Base-by-base conservation (phyloP, 768 basidiomycete species). In the Boletus rubropictus region DNA sequence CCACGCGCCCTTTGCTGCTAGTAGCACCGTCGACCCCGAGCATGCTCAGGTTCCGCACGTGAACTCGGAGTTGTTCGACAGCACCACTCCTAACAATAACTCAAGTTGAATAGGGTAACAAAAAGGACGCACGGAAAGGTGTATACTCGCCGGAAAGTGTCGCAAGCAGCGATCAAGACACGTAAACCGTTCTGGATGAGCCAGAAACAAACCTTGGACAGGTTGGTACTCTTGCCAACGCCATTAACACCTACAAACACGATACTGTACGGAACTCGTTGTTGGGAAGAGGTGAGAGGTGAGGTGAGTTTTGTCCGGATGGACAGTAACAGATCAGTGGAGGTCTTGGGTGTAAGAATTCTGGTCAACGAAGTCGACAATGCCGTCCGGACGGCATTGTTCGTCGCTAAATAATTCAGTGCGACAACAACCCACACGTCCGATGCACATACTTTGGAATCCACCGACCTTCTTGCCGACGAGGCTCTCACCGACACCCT, bases 171-270 rank as follows among this genome's bases (percentile, higher is more conserved):
- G 57, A 99, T 98, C 54, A 99, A 74, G 33, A 99, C 95, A 33
- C 86, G 76, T 32, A 95, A 68, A 5, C 87, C 84, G 60, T 99
- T 99, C 68, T 99, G 96, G 44, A 99, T 84, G 32, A 99, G 74
- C 96, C 96, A 99, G 71, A 98, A 99, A 69, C 92, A 94, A 41
- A 99, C 95, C 72, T 99, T 99, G 35, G 87, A 89, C 34, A 99
- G 71, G 67, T 98, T 99, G 6, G 96, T 98, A 57, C 91, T 95
- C 73, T 99, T 99, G 27, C 96, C 96, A 21, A 99, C 96, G 21
- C 96, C 96, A 61, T 99, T 99, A 31, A 99, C 96, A 12, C 96
- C 96, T 34, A 98, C 93, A 63, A 99, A 99, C 0, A 92, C 85
- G 58, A 99, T 88, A 58, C 82, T 83, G 67, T 97, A 98, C 0